phyloP scores from a whole-genome alignment of 306 rosid species.

The Acacia acuminata region DNA sequence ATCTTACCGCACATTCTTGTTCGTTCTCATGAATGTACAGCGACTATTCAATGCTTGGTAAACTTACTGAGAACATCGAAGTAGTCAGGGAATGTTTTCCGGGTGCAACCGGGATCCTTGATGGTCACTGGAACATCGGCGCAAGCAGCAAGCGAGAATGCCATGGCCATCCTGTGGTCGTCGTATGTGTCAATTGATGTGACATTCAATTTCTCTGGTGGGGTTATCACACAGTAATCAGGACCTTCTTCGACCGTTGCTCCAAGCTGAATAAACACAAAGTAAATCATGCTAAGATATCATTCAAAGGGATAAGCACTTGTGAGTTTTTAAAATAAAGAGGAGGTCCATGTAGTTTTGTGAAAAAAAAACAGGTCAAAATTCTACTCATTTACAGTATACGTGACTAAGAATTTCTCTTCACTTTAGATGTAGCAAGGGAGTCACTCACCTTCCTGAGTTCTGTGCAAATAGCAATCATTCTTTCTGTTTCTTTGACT shows the following conservation, averaged over 20 bases:
- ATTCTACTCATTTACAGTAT: not conserved
- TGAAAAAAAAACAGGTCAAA: not conserved
- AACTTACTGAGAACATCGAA: slow-evolving; percentile 84
- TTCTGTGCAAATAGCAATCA: slow-evolving; percentile 99
- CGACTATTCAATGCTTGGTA: slow-evolving; percentile 59
- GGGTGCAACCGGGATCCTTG: slow-evolving; percentile 96
- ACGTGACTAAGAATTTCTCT: not conserved
- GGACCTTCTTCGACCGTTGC: slow-evolving; percentile 97
- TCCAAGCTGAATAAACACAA: slow-evolving; percentile 67
- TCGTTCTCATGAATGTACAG: slow-evolving; percentile 20
- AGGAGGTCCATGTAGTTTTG: not conserved
- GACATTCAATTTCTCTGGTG: slow-evolving; percentile 80
- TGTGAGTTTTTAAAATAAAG: not conserved
- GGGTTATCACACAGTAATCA: slow-evolving; percentile 94
- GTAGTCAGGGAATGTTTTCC: slow-evolving; percentile 96
- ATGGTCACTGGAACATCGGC: slow-evolving; percentile 93
- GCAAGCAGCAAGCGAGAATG: slow-evolving; percentile 98
- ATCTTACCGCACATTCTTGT: slow-evolving; percentile 9
- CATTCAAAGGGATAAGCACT: not conserved
- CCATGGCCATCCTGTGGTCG: slow-evolving; percentile 99
- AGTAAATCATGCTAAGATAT: not conserved
- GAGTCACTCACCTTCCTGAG: slow-evolving; percentile 82
- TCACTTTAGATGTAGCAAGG: not conserved
- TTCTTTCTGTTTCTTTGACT: slow-evolving; percentile 98
- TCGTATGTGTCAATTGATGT: slow-evolving; percentile 92